Base-by-base conservation (phyloP, 768 basidiomycete species). In the Boletellus ananiceps region DNA sequence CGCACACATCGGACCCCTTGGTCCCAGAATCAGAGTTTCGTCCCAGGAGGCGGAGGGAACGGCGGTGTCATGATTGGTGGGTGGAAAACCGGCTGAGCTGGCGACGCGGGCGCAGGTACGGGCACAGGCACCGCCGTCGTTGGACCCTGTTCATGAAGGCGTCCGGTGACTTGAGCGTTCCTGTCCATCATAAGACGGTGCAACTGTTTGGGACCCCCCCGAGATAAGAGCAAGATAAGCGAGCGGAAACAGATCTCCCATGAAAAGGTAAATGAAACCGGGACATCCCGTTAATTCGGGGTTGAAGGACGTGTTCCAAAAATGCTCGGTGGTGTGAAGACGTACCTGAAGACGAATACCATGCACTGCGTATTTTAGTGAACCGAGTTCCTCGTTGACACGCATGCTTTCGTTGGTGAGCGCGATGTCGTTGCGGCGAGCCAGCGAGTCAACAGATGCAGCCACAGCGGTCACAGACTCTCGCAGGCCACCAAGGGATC, bases 101-200 rank as follows among this genome's bases (percentile, higher is more conserved):
- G 55, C 29, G 54, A 52, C 27, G 32, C 41, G 1, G 62, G 61
- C 2, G 52, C 53, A 46, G 64, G 55, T 49, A 61, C 52, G 13
- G 65, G 57, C 4, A 61, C 56, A 27, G 63, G 54, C 14, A 46
- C 25, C 25, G 50, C 47, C n/a, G 36, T 47, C 9, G 43, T 36
- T 21, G 56, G 45, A 23, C 52, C 50, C 18, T 47, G 39, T 34
- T 68, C 69, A n/a, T 59, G 58, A 33, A 65, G 58, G 31, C 77
- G 69, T 41, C 78, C 77, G 23, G 76, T 79, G 43, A 78, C 68
- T 54, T 78, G 77, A 14, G 78, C 78, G 66, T 83, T 86, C 50
- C 83, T 74, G 36, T 87, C 84, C 82, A 86, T 81, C 83, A 88
- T 83, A 52, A 88, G 77, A 40, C 78, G 74, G 58, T 88, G 86